Conservation (phyloP, 1,139 yeast species). For the Candida tetrigidarum region DNA sequence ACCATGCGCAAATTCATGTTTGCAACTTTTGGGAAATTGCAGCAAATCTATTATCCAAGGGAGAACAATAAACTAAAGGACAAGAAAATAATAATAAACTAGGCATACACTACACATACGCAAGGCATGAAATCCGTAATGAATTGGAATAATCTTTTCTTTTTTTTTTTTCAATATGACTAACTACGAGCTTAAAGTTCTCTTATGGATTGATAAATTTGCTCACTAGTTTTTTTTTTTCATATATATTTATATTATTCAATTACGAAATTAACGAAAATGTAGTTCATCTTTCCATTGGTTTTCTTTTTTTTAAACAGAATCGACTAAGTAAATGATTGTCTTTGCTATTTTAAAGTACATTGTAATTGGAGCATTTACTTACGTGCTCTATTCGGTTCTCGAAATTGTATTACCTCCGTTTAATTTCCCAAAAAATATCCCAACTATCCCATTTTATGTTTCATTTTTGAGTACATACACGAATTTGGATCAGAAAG, state of each 20-base stretch:
- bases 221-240: slow-evolving; percentile 1
- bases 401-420: slow-evolving; percentile 33
- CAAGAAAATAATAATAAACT: neutral
- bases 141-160: too few relatives aligned
- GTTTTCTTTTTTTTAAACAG: too few relatives aligned
- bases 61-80: neutral
- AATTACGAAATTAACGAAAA: neutral
- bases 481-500: slow-evolving; percentile 51
- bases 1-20: neutral
- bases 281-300: neutral
- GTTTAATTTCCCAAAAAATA: slow-evolving; percentile 37
- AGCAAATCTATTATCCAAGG: neutral
- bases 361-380: slow-evolving; percentile 6
- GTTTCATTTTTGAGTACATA: slow-evolving; percentile 55
- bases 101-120: too few relatives aligned
- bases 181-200: too few relatives aligned
- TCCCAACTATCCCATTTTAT: slow-evolving; percentile 67
- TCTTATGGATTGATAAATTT: too few relatives aligned
- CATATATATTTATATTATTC: neutral
- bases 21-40: slow-evolving; percentile 3
- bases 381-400: slow-evolving; percentile 15
- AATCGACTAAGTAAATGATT: too few relatives aligned
- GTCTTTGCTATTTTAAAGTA: slow-evolving; percentile 11
- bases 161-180: too few relatives aligned
- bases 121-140: too few relatives aligned